These are phyloP conservation scores for Phlebiopsis gigantea DNA, from an alignment of 768 basidiomycete species.

Conservation along the genomic window DNA sequence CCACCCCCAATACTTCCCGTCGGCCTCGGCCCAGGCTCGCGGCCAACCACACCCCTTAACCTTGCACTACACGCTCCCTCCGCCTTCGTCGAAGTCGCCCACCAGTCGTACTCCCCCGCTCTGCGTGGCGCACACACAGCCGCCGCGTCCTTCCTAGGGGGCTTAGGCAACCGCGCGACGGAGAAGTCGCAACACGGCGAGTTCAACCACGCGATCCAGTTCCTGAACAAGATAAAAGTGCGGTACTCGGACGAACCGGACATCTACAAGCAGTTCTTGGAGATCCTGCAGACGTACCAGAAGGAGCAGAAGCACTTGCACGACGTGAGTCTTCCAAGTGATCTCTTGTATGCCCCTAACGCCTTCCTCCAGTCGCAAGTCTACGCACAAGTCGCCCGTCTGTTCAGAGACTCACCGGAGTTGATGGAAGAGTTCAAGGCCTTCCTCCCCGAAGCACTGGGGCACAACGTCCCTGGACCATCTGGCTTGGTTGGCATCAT, in stretches of 20 bases:
- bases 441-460: slow-evolving; percentile 66
- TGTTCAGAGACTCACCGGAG: slow-evolving; percentile 81
- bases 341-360: background rate
- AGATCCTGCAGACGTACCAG: slow-evolving; percentile 84
- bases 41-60: slow-evolving; percentile 39
- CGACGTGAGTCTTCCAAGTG: slow-evolving; percentile 45
- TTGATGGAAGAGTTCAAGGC: slow-evolving; percentile 77
- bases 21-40: slow-evolving; percentile 39
- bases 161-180: slow-evolving; percentile 28
- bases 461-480: slow-evolving; percentile 25
- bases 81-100: slow-evolving; percentile 17
- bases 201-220: slow-evolving; percentile 93
- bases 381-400: slow-evolving; percentile 70
- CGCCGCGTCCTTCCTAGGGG: slow-evolving; percentile 60
- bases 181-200: slow-evolving; percentile 39
- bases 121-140: slow-evolving; percentile 15
- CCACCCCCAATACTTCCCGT: slow-evolving; percentile 25
- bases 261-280: slow-evolving; percentile 86
- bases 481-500: slow-evolving; percentile 41
- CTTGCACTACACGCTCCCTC: slow-evolving; percentile 29
- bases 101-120: slow-evolving; percentile 42
- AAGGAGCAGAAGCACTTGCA: slow-evolving; percentile 68
- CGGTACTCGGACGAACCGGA: slow-evolving; percentile 87
- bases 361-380: slow-evolving; percentile 53
- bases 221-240: slow-evolving; percentile 97